A percentile compares a stretch with the other conserved stretches of the same genome.
Evolutionary conservation across 441 rosid species (phyloP).

Genomic region (Gossypium schwendimanii): DNA sequence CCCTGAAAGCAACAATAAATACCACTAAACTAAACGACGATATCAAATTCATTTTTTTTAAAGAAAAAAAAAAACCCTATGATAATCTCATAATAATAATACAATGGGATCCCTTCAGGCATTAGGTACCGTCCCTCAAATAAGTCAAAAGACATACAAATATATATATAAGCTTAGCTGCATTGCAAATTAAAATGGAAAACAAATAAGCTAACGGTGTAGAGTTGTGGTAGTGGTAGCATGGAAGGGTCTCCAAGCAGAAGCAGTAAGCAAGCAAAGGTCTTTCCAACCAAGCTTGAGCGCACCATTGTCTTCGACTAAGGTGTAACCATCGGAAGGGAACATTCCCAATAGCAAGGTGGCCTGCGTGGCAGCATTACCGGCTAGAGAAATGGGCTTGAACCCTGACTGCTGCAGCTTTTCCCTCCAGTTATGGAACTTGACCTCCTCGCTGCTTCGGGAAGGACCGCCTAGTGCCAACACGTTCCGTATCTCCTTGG

Average conservation of each 20-base stretch:
- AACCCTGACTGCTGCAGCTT: conserved; percentile 77
- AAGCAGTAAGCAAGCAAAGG: conserved; percentile 92
- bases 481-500: conserved; percentile 79
- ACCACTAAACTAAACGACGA: neutral
- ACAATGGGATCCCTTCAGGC: neutral
- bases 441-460: conserved; percentile 42
- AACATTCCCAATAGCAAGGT: conserved; percentile 86
- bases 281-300: conserved; percentile 98
- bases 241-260: conserved; percentile 83
- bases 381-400: conserved; percentile 68
- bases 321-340: conserved; percentile 85
- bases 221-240: neutral
- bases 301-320: conserved; percentile 86
- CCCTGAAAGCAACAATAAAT: neutral
- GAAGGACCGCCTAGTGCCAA: conserved; percentile 74
- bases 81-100: neutral
- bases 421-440: conserved; percentile 86
- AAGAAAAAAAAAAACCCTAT: neutral
- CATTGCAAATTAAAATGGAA: neutral
- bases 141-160: neutral
- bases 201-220: neutral
- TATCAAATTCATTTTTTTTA: neutral
- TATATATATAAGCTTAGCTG: neutral
- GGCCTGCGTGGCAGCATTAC: conserved; percentile 92
- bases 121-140: neutral